phyloP scores from a whole-genome alignment of 768 basidiomycete species.

The Nevesoporus exiguus region DNA sequence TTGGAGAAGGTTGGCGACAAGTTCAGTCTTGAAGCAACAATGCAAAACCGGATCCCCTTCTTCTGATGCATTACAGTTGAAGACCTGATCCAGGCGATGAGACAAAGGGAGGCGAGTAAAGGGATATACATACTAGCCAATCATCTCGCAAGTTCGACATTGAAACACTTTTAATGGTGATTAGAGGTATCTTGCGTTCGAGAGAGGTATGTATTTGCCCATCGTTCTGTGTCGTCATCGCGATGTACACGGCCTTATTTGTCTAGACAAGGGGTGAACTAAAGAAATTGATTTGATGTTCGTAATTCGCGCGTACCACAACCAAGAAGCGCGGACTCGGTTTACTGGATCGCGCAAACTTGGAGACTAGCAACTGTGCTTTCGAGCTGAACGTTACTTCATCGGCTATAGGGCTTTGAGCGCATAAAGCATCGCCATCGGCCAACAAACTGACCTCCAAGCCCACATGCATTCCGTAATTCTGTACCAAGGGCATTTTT shows the following conservation, averaged over 20 bases:
- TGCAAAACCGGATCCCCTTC: conserved; percentile 94
- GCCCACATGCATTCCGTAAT: conserved; percentile 64
- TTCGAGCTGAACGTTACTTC: conserved; percentile 80
- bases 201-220: conserved; percentile 55
- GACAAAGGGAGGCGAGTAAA: not conserved
- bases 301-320: conserved; percentile 54
- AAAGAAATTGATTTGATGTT: not conserved
- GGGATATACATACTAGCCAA: conserved; percentile 68
- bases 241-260: conserved; percentile 79
- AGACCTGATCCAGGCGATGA: conserved; percentile 45
- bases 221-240: conserved; percentile 57
- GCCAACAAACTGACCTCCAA: conserved; percentile 55
- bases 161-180: conserved; percentile 81
- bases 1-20: conserved; percentile 76
- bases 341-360: conserved; percentile 83
- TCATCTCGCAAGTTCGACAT: conserved; percentile 92
- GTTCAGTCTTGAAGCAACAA: conserved; percentile 94
- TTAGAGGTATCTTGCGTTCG: conserved; percentile 86
- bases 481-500: conserved; percentile 75
- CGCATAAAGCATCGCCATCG: not conserved
- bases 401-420: conserved; percentile 49
- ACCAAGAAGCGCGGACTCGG: conserved; percentile 87
- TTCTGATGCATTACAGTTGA: conserved; percentile 78
- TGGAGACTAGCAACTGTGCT: conserved; percentile 81
- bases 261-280: conserved; percentile 17